A percentile compares a stretch with the other conserved stretches of the same genome.
phyloP scores from a whole-genome alignment of 352 stramenopile genomes.

The Phytophthora podocarpi region DNA sequence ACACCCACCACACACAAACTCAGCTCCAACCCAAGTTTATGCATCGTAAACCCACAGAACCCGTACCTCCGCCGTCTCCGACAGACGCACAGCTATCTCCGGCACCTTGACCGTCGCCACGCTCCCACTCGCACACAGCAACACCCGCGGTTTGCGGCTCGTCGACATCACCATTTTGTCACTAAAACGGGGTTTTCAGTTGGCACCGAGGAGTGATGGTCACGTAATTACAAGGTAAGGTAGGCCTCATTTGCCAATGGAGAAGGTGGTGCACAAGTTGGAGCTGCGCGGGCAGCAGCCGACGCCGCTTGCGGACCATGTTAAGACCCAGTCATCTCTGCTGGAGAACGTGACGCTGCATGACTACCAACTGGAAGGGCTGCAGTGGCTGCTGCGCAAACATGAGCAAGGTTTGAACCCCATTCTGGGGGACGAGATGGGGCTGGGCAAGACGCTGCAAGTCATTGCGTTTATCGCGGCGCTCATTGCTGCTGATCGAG shows the following conservation, averaged over 20 bases:
- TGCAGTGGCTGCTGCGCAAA: constrained; percentile 71
- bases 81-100: constrained; percentile 73
- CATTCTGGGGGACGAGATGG: constrained; percentile 87
- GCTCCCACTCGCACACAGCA: constrained; percentile 84
- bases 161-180: constrained; percentile 3
- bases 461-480: constrained; percentile 72
- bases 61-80: constrained; percentile 59
- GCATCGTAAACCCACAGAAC: no score
- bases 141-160: constrained; percentile 46
- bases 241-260: constrained; percentile 46
- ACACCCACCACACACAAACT: not conserved
- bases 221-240: no score
- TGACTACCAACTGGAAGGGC: constrained; percentile 69
- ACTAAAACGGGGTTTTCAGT: constrained; percentile 14
- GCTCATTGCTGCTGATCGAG: constrained; percentile 32
- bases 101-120: constrained; percentile 90
- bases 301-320: constrained; percentile 21
- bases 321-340: constrained; percentile 33
- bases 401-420: constrained; percentile 67
- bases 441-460: constrained; percentile 84
- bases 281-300: constrained; percentile 35
- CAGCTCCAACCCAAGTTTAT: no score
- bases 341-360: constrained; percentile 69
- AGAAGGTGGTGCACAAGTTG: constrained; percentile 47
- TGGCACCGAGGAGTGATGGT: constrained; percentile 17